Evolutionary conservation across 768 basidiomycete species (phyloP).

Genomic region (Podaxis sp.): DNA sequence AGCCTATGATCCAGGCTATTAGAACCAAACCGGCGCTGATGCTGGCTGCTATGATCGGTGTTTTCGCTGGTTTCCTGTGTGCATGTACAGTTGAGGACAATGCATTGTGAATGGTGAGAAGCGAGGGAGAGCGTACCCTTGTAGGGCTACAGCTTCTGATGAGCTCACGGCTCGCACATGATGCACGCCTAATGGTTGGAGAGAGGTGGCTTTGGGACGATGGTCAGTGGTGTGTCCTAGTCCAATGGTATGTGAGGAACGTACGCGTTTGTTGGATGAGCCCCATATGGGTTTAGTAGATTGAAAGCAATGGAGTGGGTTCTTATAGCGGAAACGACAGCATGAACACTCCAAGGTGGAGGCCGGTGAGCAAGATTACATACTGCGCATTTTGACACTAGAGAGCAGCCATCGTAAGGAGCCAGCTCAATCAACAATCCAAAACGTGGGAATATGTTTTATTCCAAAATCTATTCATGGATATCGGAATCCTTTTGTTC

Average conservation of each 20-base stretch:
- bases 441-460: background rate
- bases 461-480: background rate
- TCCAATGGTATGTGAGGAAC: background rate
- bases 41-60: conserved; percentile 58
- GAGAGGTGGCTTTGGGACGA: conserved; percentile 2
- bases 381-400: background rate
- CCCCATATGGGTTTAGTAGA: background rate
- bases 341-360: background rate
- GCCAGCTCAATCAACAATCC: background rate
- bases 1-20: conserved; percentile 51
- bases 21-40: conserved; percentile 50
- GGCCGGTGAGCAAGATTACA: too few relatives aligned
- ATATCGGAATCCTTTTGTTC: too few relatives aligned
- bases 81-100: background rate
- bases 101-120: background rate
- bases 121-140: conserved; percentile 27
- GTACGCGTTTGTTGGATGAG: background rate
- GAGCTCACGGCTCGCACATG: conserved; percentile 25
- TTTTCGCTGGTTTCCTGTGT: conserved; percentile 46
- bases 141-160: conserved; percentile 34
- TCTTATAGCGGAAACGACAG: background rate
- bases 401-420: background rate
- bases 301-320: background rate
- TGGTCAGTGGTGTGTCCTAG: background rate
- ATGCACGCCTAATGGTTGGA: conserved; percentile 11